Evolutionary conservation across 345 rosid species (phyloP), one percentile per base, ranked within the genome.

Genomic region (Ailanthus altissimus): DNA sequence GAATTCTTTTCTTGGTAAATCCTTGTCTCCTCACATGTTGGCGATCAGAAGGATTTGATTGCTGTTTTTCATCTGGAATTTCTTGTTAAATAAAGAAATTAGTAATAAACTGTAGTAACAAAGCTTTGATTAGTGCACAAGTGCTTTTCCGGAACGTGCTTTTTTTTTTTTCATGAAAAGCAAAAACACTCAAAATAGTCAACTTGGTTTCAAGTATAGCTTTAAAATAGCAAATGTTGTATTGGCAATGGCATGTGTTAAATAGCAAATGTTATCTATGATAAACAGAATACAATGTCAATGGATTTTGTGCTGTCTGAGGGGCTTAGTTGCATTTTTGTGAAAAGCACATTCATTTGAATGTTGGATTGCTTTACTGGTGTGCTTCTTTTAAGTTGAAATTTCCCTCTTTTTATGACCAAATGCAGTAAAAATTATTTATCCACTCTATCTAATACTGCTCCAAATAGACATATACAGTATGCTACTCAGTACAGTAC

Each of bases 1-100:
- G 45, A 61, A 21, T 77, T 70, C 69, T 56, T 26, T 20, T 46
- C 46, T 25, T 21, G 51, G 75, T 72, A 72, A 56, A 46, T 40
- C 4, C 36, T 14, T 38, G 40, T 72, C 11, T 4, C 3, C 28
- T 70, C 9, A 0, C 18, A n/a, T 25, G 20, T 18, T 21, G n/a
- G 53, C 54, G 10, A 23, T 67, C 38, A 8, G 36, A 67, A 46
- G 56, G 38, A 67, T 67, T 26, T 46, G 20, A 4, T 67, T 25
- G 46, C 46, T 67, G 38, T 18, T 7, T 14, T 46, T 15, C 6
- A 1, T 1, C 46, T 12, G 1, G 36, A 45, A 6, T 46, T 67
- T 23, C 12, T 21, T 45, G 70, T 32, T 67, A 0, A 46, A 9
- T 65, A 13, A 25, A 2, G 51, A 46, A 46, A 16, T 50, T 69